Conservation (phyloP, 495 filamentous ascomycete genomes). For the Clohesyomyces aquaticus region DNA sequence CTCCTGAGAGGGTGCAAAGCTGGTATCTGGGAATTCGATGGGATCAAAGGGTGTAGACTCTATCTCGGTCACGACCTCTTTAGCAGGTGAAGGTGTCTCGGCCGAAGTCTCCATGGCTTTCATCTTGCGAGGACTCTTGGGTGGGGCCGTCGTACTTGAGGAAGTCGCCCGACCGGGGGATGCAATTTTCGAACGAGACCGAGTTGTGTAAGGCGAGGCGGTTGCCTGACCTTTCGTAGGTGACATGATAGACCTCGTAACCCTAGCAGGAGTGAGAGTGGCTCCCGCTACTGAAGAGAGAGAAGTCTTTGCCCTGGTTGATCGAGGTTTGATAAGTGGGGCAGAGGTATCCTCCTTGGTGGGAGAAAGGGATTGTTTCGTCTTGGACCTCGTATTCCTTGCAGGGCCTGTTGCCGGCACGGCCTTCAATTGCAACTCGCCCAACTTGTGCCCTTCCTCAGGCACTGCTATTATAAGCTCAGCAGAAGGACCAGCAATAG, state of each 20-base stretch:
- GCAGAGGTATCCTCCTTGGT: constrained; percentile 13
- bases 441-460: constrained; percentile 24
- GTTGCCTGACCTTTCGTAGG: neutral
- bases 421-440: constrained; percentile 8
- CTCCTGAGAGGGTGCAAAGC: constrained; percentile 28
- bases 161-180: neutral
- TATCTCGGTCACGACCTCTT: neutral
- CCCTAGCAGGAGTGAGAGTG: neutral
- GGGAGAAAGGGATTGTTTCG: constrained; percentile 22
- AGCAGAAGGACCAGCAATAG: constrained; percentile 8
- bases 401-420: constrained; percentile 28
- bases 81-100: neutral
- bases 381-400: constrained; percentile 39
- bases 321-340: neutral
- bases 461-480: constrained; percentile 22
- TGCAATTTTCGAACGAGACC: constrained; percentile 6
- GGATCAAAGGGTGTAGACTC: constrained; percentile 1
- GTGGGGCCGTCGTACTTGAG: neutral
- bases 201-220: constrained; percentile 15
- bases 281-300: neutral
- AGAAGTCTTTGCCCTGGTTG: constrained; percentile 12
- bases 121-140: neutral
- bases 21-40: constrained; percentile 6
- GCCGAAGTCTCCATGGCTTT: neutral
- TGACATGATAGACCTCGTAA: constrained; percentile 3